These are phyloP conservation scores for Claviceps citrina DNA, from an alignment of 2,329 filamentous ascomycete genomes.

Conservation along the genomic window DNA sequence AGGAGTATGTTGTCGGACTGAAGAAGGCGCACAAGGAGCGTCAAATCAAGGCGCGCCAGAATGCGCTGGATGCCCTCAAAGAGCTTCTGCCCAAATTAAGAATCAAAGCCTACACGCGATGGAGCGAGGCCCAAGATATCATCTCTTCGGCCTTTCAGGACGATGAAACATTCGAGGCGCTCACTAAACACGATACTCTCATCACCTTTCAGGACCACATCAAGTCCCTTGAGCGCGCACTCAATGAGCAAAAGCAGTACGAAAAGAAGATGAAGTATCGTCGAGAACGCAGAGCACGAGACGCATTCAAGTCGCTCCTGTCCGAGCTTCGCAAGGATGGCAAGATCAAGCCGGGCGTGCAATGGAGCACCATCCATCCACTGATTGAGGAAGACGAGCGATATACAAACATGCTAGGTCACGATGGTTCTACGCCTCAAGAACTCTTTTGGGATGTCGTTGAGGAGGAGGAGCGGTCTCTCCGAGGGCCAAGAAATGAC, in stretches of 20 bases:
- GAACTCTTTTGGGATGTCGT: slow-evolving; percentile 94
- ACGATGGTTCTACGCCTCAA: slow-evolving; percentile 68
- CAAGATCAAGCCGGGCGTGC: slow-evolving; percentile 76
- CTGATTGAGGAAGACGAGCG: slow-evolving; percentile 66
- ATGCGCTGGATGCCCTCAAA: slow-evolving; percentile 70
- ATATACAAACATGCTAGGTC: slow-evolving; percentile 70
- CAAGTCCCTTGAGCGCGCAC: slow-evolving; percentile 74
- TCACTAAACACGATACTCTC: slow-evolving; percentile 81
- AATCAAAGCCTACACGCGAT: slow-evolving; percentile 84
- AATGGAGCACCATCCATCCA: slow-evolving; percentile 72
- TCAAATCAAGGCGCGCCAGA: slow-evolving; percentile 56
- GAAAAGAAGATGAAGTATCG: slow-evolving; percentile 70
- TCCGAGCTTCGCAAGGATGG: slow-evolving; percentile 57
- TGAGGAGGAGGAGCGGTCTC: slow-evolving; percentile 81
- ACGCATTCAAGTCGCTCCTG: slow-evolving; percentile 62
- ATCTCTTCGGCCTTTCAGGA: slow-evolving; percentile 65
- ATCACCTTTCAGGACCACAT: slow-evolving; percentile 91
- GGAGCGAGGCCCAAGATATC: slow-evolving; percentile 75
- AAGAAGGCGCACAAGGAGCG: slow-evolving; percentile 67
- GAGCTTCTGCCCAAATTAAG: slow-evolving; percentile 64
- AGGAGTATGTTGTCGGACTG: slow-evolving; percentile 78
- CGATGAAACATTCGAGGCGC: slow-evolving; percentile 70
- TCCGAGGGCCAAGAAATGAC: slow-evolving; percentile 67
- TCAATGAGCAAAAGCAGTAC: slow-evolving; percentile 81
- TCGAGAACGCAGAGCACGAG: slow-evolving; percentile 72